A percentile compares a stretch with the other conserved stretches of the same genome.
Conservation (phyloP, 192 early-diverging fungal genomes). For the Coemansia erecta region DNA sequence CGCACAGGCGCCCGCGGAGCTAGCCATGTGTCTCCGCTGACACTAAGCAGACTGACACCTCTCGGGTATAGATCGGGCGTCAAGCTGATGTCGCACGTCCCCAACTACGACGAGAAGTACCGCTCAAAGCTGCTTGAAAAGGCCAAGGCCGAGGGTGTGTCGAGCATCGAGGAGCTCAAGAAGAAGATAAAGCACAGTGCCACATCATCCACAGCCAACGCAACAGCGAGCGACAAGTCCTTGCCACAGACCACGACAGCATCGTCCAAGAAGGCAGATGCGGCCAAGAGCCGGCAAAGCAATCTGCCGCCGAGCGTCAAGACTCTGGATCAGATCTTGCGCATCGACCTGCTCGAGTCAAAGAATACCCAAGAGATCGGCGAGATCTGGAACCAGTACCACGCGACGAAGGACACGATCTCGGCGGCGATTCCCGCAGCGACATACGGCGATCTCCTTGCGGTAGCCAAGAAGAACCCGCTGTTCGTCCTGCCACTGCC, state of each 20-base stretch:
- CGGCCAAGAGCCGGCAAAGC: constrained; percentile 3
- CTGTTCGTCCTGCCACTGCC: constrained; percentile 85
- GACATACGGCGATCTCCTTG: constrained; percentile 60
- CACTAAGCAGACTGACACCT: constrained; percentile 14
- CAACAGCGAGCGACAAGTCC: not conserved
- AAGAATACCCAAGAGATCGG: constrained; percentile 46
- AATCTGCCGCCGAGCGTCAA: constrained; percentile 44
- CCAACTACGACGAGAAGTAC: constrained; percentile 64
- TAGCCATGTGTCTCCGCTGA: constrained; percentile 32
- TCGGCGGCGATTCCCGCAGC: constrained; percentile 63
- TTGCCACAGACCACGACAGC: not conserved
- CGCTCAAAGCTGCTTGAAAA: constrained; percentile 58
- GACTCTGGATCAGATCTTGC: constrained; percentile 59
- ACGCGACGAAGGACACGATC: constrained; percentile 58
- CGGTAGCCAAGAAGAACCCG: constrained; percentile 47
- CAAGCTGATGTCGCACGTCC: constrained; percentile 51
- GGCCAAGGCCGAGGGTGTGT: constrained; percentile 52
- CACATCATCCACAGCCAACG: not conserved
- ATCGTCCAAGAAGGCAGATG: constrained; percentile 1
- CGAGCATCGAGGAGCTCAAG: constrained; percentile 34
- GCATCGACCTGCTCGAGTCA: constrained; percentile 48
- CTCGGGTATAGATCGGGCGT: not conserved
- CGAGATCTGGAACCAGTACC: constrained; percentile 76
- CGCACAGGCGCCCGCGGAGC: constrained; percentile 8
- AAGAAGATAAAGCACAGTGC: constrained; percentile 8